Evolutionary conservation across 2,329 filamentous ascomycete genomes (phyloP).

Genomic region (Fusarium decemcellulare): DNA sequence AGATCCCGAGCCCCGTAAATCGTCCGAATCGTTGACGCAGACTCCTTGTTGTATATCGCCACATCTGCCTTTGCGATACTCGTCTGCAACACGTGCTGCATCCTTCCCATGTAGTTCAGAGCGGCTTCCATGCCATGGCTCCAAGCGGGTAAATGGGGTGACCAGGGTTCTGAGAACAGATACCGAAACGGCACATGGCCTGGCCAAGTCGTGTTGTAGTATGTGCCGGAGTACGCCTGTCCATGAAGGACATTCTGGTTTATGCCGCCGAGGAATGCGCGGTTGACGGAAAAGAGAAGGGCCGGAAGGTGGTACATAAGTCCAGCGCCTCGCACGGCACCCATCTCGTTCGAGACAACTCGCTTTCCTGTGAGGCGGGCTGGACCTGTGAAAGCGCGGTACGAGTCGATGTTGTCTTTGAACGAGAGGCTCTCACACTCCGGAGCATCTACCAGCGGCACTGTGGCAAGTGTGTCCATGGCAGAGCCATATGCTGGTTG

Average conservation of each 20-base stretch:
- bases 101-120: slow-evolving; percentile 3
- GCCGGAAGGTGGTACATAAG: background rate
- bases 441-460: slow-evolving; percentile 6
- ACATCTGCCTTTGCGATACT: slow-evolving; percentile 17
- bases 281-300: background rate
- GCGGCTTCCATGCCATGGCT: background rate
- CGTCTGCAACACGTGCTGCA: background rate
- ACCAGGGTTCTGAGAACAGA: slow-evolving; percentile 5
- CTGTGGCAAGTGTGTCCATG: slow-evolving; percentile 6
- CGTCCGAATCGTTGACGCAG: background rate
- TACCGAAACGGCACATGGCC: slow-evolving; percentile 10
- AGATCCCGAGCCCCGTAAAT: too few species aligned
- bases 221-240: background rate
- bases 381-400: slow-evolving; percentile 3
- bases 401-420: slow-evolving; percentile 5
- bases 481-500: slow-evolving; percentile 11
- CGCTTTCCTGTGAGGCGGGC: slow-evolving; percentile 2
- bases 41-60: slow-evolving; percentile 4
- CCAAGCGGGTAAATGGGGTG: slow-evolving; percentile 2
- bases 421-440: slow-evolving; percentile 13
- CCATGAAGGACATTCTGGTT: slow-evolving; percentile 18
- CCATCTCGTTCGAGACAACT: slow-evolving; percentile 16
- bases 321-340: background rate
- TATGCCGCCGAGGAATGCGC: slow-evolving; percentile 4
- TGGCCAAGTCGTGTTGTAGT: slow-evolving; percentile 17